Evolutionary conservation across 257 asterid genomes (phyloP).

Genomic region (Misopates orontium): DNA sequence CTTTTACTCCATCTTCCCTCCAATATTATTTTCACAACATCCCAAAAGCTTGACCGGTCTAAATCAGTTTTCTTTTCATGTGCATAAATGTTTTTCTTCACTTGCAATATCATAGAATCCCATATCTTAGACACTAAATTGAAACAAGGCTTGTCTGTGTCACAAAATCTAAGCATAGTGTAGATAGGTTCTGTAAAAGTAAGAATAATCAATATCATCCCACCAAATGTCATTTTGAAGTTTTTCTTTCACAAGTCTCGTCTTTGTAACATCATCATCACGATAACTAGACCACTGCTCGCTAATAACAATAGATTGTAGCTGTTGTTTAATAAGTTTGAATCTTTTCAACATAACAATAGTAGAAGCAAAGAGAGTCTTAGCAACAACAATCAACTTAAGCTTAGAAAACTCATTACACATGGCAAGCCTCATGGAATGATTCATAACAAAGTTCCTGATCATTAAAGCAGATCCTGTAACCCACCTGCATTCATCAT

Average conservation of each 20-base stretch:
- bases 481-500: slow-evolving; percentile 15
- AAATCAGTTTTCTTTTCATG: neutral
- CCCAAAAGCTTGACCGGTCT: neutral
- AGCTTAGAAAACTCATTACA: neutral
- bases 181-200: neutral
- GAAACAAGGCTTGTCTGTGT: neutral
- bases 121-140: neutral
- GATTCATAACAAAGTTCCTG: too few relatives aligned
- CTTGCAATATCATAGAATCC: too few relatives aligned
- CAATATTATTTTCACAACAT: neutral
- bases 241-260: neutral
- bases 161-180: neutral
- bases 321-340: neutral
- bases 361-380: neutral
- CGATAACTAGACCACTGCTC: neutral
- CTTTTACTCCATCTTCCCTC: neutral
- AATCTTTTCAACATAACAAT: neutral
- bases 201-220: neutral
- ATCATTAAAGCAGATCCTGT: neutral
- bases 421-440: neutral
- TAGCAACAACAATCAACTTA: neutral
- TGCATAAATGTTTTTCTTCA: too few relatives aligned
- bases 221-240: neutral
- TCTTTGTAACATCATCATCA: neutral
- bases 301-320: neutral